These are phyloP conservation scores for Talaromyces amestolkiae DNA, from an alignment of 2,329 filamentous ascomycete species.

Conservation along the genomic window DNA sequence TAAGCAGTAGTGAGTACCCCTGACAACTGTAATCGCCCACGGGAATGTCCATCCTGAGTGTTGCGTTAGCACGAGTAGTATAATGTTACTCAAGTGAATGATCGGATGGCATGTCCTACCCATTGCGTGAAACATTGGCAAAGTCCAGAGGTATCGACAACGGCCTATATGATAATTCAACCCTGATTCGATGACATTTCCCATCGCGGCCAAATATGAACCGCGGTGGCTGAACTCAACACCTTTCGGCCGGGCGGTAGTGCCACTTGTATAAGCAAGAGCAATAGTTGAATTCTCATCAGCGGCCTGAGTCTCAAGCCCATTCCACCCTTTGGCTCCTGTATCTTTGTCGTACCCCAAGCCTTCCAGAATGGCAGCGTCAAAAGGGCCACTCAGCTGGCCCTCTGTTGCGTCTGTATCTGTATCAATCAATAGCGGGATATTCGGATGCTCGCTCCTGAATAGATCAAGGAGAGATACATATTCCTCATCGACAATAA, in stretches of 20 bases:
- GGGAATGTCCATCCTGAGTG: slow-evolving; percentile 72
- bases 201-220: slow-evolving; percentile 78
- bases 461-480: slow-evolving; percentile 67
- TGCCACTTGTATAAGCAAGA: slow-evolving; percentile 90
- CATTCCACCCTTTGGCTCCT: slow-evolving; percentile 71
- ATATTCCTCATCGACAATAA: slow-evolving; percentile 85
- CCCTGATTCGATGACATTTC: slow-evolving; percentile 83
- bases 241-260: slow-evolving; percentile 86
- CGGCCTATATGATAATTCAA: slow-evolving; percentile 68
- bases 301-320: slow-evolving; percentile 65
- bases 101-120: slow-evolving; percentile 48
- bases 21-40: slow-evolving; percentile 87
- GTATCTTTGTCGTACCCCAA: slow-evolving; percentile 66
- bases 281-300: slow-evolving; percentile 81
- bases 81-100: too few relatives aligned
- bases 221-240: slow-evolving; percentile 89
- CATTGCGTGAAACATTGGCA: slow-evolving; percentile 78
- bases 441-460: slow-evolving; percentile 56
- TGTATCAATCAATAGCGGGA: slow-evolving; percentile 75
- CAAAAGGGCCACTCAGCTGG: slow-evolving; percentile 73
- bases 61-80: neutral
- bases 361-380: slow-evolving; percentile 79
- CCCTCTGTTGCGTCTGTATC: slow-evolving; percentile 78
- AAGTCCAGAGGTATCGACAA: slow-evolving; percentile 84
- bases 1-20: slow-evolving; percentile 92